Base-by-base conservation (phyloP, 768 basidiomycete genomes). In the Auricularia heimuer region DNA sequence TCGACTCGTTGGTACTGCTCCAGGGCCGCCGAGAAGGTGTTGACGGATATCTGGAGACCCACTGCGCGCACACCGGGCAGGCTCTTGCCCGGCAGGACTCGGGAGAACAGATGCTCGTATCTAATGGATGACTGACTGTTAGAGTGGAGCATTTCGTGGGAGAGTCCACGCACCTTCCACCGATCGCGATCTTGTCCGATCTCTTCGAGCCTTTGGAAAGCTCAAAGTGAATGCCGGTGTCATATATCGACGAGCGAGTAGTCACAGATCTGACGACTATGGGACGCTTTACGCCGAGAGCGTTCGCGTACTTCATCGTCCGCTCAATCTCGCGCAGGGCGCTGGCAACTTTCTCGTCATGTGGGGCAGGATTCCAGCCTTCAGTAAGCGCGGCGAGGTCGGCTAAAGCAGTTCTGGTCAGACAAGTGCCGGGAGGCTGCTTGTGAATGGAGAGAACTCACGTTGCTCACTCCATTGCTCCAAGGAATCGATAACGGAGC, bases 251-350 rank as follows among this genome's bases (percentile, higher is more conserved):
- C 1, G 77, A 72, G 66, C 84, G 84, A 33, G 90, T 77, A 86
- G 92, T 89, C 34, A 92, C 76, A 2, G 90, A 92, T 65, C 82
- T 83, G 75, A 94, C 85, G 51, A 78, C 77, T 61, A 93, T 82
- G 0, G 81, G 79, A n/a, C 84, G 77, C 1, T 78, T 75, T 21
- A 91, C 86, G 0, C 90, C 89, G 0, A 88, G 82, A 3, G 82
- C 78, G 16, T 73, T 73, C 3, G 87, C 85, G 64, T 82, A 83
- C 58, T 83, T 80, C 16, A 90, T 77, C 0, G 85, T 85, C 39
- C 79, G 78, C 73, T 83, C 84, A 62, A 93, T 79, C 66, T 91
- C 88, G 11, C 82, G 80, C 2, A 88, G 74, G 10, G 75, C 70
- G 29, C 86, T 69, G 14, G 87, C 71, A 1, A 77, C 77, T 60